Evolutionary conservation across 495 filamentous ascomycete species (phyloP).

Genomic region (Xylaria sp.): DNA sequence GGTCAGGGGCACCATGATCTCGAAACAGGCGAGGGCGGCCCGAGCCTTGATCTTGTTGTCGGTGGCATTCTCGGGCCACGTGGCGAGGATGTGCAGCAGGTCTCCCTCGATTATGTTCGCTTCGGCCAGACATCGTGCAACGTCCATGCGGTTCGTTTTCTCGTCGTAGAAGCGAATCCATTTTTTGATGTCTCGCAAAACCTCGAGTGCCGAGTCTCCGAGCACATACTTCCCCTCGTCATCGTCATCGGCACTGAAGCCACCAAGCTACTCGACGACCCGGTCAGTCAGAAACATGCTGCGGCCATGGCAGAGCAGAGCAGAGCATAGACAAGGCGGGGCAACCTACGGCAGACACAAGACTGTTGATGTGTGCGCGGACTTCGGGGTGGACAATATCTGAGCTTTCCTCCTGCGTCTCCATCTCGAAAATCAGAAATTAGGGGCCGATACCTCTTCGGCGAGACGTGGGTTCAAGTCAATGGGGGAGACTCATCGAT

Average conservation of each 20-base stretch:
- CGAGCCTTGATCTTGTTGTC: constrained; percentile 75
- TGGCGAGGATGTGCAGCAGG: constrained; percentile 84
- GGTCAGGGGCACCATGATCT: constrained; percentile 91
- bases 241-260: constrained; percentile 79
- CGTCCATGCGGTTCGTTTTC: constrained; percentile 92
- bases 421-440: constrained; percentile 47
- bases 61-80: constrained; percentile 76
- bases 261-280: constrained; percentile 71
- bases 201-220: constrained; percentile 91
- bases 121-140: constrained; percentile 90
- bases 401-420: constrained; percentile 55
- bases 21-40: constrained; percentile 80
- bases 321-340: constrained; percentile 18
- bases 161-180: constrained; percentile 97
- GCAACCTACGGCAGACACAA: constrained; percentile 84
- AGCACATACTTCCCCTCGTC: constrained; percentile 75
- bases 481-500: constrained; percentile 19
- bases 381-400: constrained; percentile 84
- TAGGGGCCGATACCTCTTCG: constrained; percentile 33
- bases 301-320: no score
- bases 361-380: constrained; percentile 86
- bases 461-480: constrained; percentile 13
- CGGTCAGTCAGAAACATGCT: constrained; percentile 21
- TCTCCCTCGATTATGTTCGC: constrained; percentile 91
- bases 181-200: constrained; percentile 88